Conservation (phyloP, 768 basidiomycete genomes). For the Agrocybe praecox region DNA sequence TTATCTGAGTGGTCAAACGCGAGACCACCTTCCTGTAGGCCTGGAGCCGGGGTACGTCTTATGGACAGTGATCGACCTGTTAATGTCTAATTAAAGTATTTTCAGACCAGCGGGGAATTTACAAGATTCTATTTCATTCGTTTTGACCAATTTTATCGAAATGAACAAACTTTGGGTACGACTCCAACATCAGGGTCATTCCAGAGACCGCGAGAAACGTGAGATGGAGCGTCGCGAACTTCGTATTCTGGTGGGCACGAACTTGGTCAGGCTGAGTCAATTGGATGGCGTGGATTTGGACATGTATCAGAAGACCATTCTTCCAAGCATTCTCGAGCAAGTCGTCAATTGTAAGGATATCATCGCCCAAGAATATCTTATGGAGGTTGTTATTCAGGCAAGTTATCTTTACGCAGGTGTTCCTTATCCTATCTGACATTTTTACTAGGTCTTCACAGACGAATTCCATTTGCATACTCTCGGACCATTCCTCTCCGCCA, state of each 20-base stretch:
- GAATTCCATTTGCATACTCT: slow-evolving; percentile 97
- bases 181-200: slow-evolving; percentile 96
- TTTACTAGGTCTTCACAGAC: slow-evolving; percentile 87
- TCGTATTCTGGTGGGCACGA: slow-evolving; percentile 96
- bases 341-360: slow-evolving; percentile 98
- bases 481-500: slow-evolving; percentile 95
- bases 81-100: slow-evolving; percentile 2
- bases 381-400: slow-evolving; percentile 99
- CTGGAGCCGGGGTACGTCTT: slow-evolving; percentile 71
- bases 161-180: slow-evolving; percentile 99
- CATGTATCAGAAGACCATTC: slow-evolving; percentile 83
- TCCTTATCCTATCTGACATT: neutral
- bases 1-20: slow-evolving; percentile 95
- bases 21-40: slow-evolving; percentile 94
- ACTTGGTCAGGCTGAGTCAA: slow-evolving; percentile 93
- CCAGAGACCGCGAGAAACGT: slow-evolving; percentile 94
- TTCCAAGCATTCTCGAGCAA: slow-evolving; percentile 94
- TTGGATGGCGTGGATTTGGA: slow-evolving; percentile 96
- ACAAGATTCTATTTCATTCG: slow-evolving; percentile 94
- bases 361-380: slow-evolving; percentile 97
- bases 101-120: slow-evolving; percentile 83
- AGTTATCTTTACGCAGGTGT: slow-evolving; percentile 15
- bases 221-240: slow-evolving; percentile 95
- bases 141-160: slow-evolving; percentile 98
- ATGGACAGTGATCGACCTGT: neutral